Evolutionary conservation across 805 yeast genomes (phyloP), one percentile per base, ranked within the genome.

Genomic region (Yarrowia hollandica): DNA sequence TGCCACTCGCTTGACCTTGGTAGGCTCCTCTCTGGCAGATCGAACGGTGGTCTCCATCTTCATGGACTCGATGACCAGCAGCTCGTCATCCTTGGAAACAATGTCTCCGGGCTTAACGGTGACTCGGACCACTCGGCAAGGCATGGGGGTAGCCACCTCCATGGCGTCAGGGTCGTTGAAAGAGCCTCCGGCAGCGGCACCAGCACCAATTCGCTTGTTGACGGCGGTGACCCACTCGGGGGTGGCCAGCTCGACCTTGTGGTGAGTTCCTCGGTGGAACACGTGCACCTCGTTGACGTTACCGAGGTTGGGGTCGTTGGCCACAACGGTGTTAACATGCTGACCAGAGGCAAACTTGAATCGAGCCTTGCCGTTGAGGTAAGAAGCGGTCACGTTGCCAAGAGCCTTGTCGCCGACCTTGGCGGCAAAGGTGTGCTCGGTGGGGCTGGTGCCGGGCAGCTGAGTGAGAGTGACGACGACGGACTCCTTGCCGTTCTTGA

Each of bases 121-220:
- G 28, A 69, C 66, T 38, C 64, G 60, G 22, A 68, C 65, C 19
- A 69, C 66, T 22, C 67, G 67, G 58, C 71, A 69, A 15, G 71
- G 71, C 72, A 94, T 80, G 44, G 99, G 98, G 96, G 95, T 94
- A 74, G 91, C 90, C 98, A 94, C 94, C 75, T 94, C 95, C 99
- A 94, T 94, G 65, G 95, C 99, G 76, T 94, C 99, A 60, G 95
- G 97, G 77, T 94, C 99, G 39, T 98, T 99, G 69, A 82, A 95
- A 39, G 97, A 84, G 75, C 92, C 96, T 62, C 99, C 99, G 61
- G 94, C 83, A 57, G 74, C 75, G 67, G 95, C 81, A 69, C 91
- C 98, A 63, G 92, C 99, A 65, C 99, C 99, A 66, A 52, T 35
- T 52, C 58, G 31, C 34, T 52, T 52, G 44, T 52, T 52, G 42